Base-by-base conservation (phyloP, 2,329 filamentous ascomycete genomes). In the Chaetomium olivaceum region DNA sequence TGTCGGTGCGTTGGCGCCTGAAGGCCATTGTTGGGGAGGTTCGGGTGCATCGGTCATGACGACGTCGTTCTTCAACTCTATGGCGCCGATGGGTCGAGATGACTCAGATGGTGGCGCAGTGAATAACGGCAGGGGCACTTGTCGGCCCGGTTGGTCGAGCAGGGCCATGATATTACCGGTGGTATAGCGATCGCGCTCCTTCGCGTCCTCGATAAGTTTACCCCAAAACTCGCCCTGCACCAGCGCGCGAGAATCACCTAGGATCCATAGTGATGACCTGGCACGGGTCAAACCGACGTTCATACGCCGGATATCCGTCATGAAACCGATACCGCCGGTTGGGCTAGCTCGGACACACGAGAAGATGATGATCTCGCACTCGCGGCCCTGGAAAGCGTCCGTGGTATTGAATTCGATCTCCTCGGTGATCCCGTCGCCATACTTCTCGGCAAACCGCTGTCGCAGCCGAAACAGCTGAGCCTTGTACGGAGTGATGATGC, bases 281-380 rank as follows among this genome's bases (percentile, higher is more conserved):
- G 95, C 96, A 82, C 95, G 90, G 25, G 95, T 99, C 67, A 99
- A 83, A 80, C 95, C 95, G 74, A 99, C 95, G 77, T 99, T 99
- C 96, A 99, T 98, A 83, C 95, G 94, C 66, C 95, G 89, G 74
- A 99, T 97, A 76, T 99, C 95, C 62, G 92, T 91, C 85, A 99
- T 90, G 87, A 99, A 99, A 83, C 95, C 95, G 74, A 99, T 97
- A 73, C 94, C 93, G n/a, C 91, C 91, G 8, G 90, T 91, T n/a
- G 91, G 87, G 33, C 91, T 94, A 25, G 95, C 94, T 80, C 95
- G 89, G 67, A 99, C 95, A 77, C 96, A 99, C 50, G 95, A 98
- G 81, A 99, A 99, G 69, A 99, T 98, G 77, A 99, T 98, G 69
- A 99, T 90, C 75, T 99, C 95, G 74, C 93, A 95, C 78, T 99